These are phyloP conservation scores for Aspergillus taichungensis DNA, from an alignment of 495 filamentous ascomycete species.

Conservation along the genomic window DNA sequence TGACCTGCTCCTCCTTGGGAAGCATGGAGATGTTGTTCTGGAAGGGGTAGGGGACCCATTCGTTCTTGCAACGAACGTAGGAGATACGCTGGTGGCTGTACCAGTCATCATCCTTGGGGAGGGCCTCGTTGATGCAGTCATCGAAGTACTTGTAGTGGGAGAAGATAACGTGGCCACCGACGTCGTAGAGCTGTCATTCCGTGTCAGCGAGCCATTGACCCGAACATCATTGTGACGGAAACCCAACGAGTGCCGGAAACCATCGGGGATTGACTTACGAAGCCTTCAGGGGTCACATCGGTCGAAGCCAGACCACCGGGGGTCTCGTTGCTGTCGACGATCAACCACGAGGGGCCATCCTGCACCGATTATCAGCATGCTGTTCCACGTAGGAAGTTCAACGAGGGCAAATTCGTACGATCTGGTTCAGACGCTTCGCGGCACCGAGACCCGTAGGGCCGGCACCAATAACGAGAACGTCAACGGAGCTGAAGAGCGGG, in stretches of 20 bases:
- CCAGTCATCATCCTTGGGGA: constrained; percentile 92
- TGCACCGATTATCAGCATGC: constrained; percentile 29
- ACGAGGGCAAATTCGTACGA: constrained; percentile 50
- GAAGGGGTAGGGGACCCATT: constrained; percentile 98
- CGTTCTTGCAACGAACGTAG: constrained; percentile 90
- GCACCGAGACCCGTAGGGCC: constrained; percentile 95
- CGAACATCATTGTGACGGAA: background rate
- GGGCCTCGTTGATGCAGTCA: constrained; percentile 93
- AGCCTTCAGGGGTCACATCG: constrained; percentile 91
- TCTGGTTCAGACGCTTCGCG: constrained; percentile 93
- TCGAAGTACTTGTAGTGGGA: constrained; percentile 99
- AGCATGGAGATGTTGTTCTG: constrained; percentile 99
- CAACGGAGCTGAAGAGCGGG: constrained; percentile 60
- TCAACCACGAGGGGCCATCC: constrained; percentile 91
- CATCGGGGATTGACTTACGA: constrained; percentile 56
- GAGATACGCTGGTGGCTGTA: constrained; percentile 97
- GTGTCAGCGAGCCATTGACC: constrained; percentile 7
- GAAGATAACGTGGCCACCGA: constrained; percentile 99
- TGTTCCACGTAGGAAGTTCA: constrained; percentile 2
- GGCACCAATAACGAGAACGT: constrained; percentile 97
- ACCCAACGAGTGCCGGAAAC: too few species aligned
- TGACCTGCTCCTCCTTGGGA: constrained; percentile 92
- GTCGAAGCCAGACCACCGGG: constrained; percentile 96
- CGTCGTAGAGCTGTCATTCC: constrained; percentile 78
- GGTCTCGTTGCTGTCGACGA: constrained; percentile 85